Conservation (phyloP, 1,139 yeast genomes). For the Candida sp. region DNA sequence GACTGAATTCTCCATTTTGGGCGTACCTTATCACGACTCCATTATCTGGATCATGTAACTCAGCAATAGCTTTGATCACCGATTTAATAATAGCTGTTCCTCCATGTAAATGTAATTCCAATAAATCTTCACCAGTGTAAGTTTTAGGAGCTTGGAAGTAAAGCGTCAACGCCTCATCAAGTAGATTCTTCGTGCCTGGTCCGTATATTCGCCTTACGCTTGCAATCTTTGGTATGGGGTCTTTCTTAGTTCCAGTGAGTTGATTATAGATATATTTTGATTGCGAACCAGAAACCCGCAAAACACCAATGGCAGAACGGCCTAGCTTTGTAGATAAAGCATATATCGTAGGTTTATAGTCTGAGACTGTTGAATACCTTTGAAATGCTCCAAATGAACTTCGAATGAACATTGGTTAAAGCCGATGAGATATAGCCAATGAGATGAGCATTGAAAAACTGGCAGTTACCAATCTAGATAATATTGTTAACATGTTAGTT, state of each 20-base stretch:
- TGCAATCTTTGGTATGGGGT: conserved; percentile 53
- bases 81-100: conserved; percentile 82
- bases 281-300: conserved; percentile 77
- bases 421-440: too few relatives aligned
- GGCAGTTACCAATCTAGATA: too few relatives aligned
- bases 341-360: conserved; percentile 62
- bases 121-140: conserved; percentile 88
- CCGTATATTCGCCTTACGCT: conserved; percentile 51
- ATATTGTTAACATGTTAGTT: too few relatives aligned
- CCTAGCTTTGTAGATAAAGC: conserved; percentile 86
- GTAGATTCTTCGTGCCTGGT: conserved; percentile 31
- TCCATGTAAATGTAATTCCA: conserved; percentile 91
- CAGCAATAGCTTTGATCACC: conserved; percentile 61
- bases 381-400: neutral
- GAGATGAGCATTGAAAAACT: conserved; percentile 3
- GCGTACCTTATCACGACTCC: conserved; percentile 68
- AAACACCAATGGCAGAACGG: conserved; percentile 82
- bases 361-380: conserved; percentile 4
- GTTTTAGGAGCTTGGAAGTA: conserved; percentile 75
- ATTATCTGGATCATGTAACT: conserved; percentile 39
- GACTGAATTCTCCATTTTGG: conserved; percentile 89
- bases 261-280: conserved; percentile 40
- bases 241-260: conserved; percentile 38
- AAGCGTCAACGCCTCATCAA: conserved; percentile 77
- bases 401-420: conserved; percentile 1